Evolutionary conservation across 139 green algal genomes (phyloP).

Genomic region (Chlamydomonas urium): DNA sequence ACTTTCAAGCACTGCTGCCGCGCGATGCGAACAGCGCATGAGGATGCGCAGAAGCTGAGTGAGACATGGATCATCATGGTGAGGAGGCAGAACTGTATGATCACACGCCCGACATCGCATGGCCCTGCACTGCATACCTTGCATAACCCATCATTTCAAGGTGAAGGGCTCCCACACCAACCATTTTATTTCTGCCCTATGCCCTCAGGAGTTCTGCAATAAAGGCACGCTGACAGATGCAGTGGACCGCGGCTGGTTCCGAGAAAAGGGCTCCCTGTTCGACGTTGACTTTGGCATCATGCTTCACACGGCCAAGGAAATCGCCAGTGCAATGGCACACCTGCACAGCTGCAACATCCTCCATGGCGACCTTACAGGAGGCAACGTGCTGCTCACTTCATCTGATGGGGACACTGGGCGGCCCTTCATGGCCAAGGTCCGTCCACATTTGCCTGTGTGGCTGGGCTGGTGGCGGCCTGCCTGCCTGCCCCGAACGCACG

Average conservation of each 20-base stretch:
- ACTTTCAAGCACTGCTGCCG: slow-evolving; percentile 45
- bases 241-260: slow-evolving; percentile 31
- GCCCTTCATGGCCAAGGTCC: not conserved
- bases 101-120: no score
- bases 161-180: no score
- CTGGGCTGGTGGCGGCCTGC: not conserved
- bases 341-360: slow-evolving; percentile 54
- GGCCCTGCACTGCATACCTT: no score
- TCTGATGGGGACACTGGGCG: not conserved
- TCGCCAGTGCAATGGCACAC: slow-evolving; percentile 54
- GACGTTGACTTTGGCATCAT: slow-evolving; percentile 25
- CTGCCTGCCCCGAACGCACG: not conserved
- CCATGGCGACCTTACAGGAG: slow-evolving; percentile 62
- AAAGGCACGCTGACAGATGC: not conserved
- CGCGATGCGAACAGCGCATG: not conserved
- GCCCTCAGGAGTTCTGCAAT: slow-evolving; percentile 16
- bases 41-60: slow-evolving; percentile 19
- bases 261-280: slow-evolving; percentile 25
- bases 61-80: slow-evolving; percentile 59
- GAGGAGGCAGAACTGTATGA: no score
- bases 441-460: not conserved
- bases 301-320: slow-evolving; percentile 35
- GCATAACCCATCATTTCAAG: no score
- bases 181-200: no score
- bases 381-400: slow-evolving; percentile 46